phyloP scores from a whole-genome alignment of 129 eudicot genomes.

The Pseudognaphalium luteoalbum region DNA sequence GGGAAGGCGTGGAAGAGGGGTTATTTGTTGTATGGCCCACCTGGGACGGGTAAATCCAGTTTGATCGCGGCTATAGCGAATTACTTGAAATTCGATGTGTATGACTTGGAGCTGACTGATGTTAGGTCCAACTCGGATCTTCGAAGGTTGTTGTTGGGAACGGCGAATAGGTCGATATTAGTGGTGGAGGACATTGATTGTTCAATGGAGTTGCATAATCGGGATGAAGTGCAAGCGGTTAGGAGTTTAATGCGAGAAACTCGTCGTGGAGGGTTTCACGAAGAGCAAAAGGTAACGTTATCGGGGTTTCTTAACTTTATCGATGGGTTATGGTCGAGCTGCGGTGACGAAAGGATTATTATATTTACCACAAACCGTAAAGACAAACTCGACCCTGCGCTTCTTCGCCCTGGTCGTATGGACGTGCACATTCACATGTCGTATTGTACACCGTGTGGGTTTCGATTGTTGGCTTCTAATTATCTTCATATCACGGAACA shows the following conservation, averaged over 20 bases:
- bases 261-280: neutral
- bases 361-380: slow-evolving; percentile 42
- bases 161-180: slow-evolving; percentile 63
- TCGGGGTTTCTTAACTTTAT: slow-evolving; percentile 41
- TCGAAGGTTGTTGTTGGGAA: slow-evolving; percentile 55
- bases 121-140: slow-evolving; percentile 47
- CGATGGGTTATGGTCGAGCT: slow-evolving; percentile 48
- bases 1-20: slow-evolving; percentile 51
- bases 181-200: slow-evolving; percentile 81
- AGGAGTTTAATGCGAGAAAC: neutral
- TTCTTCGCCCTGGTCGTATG: slow-evolving; percentile 42
- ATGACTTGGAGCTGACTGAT: slow-evolving; percentile 63
- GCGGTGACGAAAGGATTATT: slow-evolving; percentile 39
- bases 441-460: slow-evolving; percentile 28
- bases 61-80: slow-evolving; percentile 45
- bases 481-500: slow-evolving; percentile 28
- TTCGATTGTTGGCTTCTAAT: slow-evolving; percentile 27
- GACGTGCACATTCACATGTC: slow-evolving; percentile 45
- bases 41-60: slow-evolving; percentile 44
- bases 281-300: slow-evolving; percentile 27
- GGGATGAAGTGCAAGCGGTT: slow-evolving; percentile 2
- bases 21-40: slow-evolving; percentile 40
- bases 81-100: slow-evolving; percentile 35
- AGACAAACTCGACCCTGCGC: slow-evolving; percentile 36
- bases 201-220: slow-evolving; percentile 51